A percentile compares a stretch with the other conserved stretches of the same genome.
phyloP scores from a whole-genome alignment of 768 basidiomycete species.

The Rossbeevera mucosa region DNA sequence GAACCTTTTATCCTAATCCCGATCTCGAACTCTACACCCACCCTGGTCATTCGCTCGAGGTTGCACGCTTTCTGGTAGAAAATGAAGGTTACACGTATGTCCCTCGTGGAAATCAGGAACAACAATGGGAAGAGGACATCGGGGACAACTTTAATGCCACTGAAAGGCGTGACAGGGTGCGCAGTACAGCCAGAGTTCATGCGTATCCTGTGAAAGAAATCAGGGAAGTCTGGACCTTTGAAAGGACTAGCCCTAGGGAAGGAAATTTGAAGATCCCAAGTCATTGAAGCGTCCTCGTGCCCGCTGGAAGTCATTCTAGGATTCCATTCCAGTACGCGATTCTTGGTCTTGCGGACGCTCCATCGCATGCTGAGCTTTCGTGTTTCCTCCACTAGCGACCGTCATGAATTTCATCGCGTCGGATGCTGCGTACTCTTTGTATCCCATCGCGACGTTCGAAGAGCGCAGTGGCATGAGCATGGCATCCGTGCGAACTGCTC shows the following conservation, averaged over 20 bases:
- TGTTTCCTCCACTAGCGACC: background rate
- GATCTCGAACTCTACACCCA: conserved; percentile 52
- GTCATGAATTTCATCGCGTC: conserved; percentile 38
- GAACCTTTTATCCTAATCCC: conserved; percentile 39
- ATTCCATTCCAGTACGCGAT: conserved; percentile 45
- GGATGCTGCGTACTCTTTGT: conserved; percentile 38
- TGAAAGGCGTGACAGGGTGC: background rate
- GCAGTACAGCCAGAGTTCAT: rapidly evolving
- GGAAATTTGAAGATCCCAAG: conserved; percentile 32
- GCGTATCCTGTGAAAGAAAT: conserved; percentile 4
- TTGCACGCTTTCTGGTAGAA: conserved; percentile 34
- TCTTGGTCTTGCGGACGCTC: background rate
- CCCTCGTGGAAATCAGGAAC: conserved; percentile 19
- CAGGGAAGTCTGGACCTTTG: conserved; percentile 20
- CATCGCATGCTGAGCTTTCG: conserved; percentile 10
- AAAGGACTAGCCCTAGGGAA: conserved; percentile 2
- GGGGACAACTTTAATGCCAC: conserved; percentile 16
- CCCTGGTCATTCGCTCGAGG: conserved; percentile 25
- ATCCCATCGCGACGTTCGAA: conserved; percentile 39
- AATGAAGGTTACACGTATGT: conserved; percentile 29
- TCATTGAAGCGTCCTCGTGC: conserved; percentile 30
- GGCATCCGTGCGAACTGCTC: conserved; percentile 1
- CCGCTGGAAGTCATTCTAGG: conserved; percentile 33
- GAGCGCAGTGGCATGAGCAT: conserved; percentile 24
- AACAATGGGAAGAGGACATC: conserved; percentile 12